A percentile compares a stretch with the other conserved stretches of the same genome.
Conservation (phyloP, 352 stramenopile genomes). For the Saprolegnia diclina region DNA sequence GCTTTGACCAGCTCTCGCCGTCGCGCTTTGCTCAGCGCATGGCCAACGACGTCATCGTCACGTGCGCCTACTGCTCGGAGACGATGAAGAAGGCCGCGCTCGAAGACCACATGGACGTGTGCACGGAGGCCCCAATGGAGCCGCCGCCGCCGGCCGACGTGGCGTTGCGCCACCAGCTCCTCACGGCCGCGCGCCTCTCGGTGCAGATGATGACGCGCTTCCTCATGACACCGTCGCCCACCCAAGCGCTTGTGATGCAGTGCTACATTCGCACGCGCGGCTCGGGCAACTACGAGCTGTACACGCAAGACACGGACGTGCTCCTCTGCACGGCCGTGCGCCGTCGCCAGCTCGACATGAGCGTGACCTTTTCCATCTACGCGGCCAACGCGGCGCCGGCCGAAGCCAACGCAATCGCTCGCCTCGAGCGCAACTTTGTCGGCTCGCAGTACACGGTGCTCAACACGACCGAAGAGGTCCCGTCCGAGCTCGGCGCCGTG, state of each 20-base stretch:
- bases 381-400: conserved; percentile 42
- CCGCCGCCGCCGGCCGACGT: conserved; percentile 67
- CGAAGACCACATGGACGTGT: conserved; percentile 52
- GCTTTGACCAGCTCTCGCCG: conserved; percentile 54
- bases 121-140: conserved; percentile 63
- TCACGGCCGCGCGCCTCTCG: conserved; percentile 55
- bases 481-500: conserved; percentile 66
- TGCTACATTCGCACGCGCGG: conserved; percentile 82
- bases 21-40: conserved; percentile 74
- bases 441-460: conserved; percentile 84
- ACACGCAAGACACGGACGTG: conserved; percentile 74
- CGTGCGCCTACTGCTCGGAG: conserved; percentile 54
- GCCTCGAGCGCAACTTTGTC: conserved; percentile 87
- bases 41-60: conserved; percentile 81
- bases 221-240: conserved; percentile 49
- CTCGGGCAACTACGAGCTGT: conserved; percentile 78
- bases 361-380: conserved; percentile 76
- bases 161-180: conserved; percentile 51
- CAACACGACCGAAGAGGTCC: conserved; percentile 50
- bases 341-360: conserved; percentile 83
- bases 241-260: conserved; percentile 70
- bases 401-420: conserved; percentile 41
- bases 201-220: conserved; percentile 48
- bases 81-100: conserved; percentile 71
- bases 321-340: conserved; percentile 70